phyloP scores from a whole-genome alignment of 73 alveolate species.

The Tetrahymena malaccensis region DNA sequence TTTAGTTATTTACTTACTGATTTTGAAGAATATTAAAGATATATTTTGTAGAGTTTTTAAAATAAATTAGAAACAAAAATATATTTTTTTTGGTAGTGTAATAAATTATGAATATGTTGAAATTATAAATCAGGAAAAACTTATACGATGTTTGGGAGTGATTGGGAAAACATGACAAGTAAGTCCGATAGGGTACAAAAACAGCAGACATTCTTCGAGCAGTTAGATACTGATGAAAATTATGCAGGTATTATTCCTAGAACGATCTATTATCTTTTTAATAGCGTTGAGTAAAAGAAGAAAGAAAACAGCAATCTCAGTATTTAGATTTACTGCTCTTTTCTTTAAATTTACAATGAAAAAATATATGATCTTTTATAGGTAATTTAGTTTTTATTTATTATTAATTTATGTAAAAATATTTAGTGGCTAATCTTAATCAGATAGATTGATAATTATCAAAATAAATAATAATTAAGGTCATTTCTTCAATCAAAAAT shows the following conservation, averaged over 20 bases:
- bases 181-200: not conserved
- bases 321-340: slow-evolving; percentile 19
- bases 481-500: not conserved
- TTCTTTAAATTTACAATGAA: slow-evolving; percentile 21
- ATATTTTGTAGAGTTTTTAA: not conserved
- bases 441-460: not conserved
- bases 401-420: not conserved
- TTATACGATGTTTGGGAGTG: slow-evolving; percentile 57
- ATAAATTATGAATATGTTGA: not conserved
- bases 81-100: not conserved
- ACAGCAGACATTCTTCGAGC: slow-evolving; percentile 20
- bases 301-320: not conserved
- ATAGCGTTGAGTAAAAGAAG: not conserved
- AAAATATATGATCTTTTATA: slow-evolving; percentile 23
- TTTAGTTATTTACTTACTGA: too few species aligned
- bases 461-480: not conserved
- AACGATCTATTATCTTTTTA: slow-evolving; percentile 15
- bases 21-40: too few species aligned
- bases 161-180: slow-evolving; percentile 35
- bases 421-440: not conserved
- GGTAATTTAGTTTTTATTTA: not conserved
- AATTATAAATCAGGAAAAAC: slow-evolving; percentile 41
- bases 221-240: slow-evolving; percentile 11
- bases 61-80: not conserved
- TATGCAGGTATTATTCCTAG: slow-evolving; percentile 42